These are phyloP conservation scores for Leptomonas pyrrhocoris DNA, from an alignment of 208 protist genomes.

Conservation along the genomic window DNA sequence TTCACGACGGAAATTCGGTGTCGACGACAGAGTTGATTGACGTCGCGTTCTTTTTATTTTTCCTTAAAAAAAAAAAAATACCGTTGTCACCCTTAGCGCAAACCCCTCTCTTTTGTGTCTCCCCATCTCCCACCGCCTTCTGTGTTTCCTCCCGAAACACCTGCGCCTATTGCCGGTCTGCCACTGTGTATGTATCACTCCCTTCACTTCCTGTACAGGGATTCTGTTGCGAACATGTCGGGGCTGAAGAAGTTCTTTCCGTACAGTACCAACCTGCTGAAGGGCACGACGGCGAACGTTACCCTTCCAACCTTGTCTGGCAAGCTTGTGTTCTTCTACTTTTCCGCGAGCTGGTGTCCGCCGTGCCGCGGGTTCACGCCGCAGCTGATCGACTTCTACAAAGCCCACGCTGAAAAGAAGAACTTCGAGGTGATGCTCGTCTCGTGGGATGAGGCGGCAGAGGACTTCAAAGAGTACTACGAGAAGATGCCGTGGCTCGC, in stretches of 20 bases:
- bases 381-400: conserved; percentile 83
- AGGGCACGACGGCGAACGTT: conserved; percentile 44
- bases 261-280: conserved; percentile 47
- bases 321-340: conserved; percentile 89
- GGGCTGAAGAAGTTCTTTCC: conserved; percentile 71
- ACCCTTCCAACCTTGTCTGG: conserved; percentile 38
- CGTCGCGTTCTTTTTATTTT: no score
- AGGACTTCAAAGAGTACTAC: conserved; percentile 80
- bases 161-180: background rate
- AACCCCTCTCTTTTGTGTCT: no score
- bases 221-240: conserved; percentile 52
- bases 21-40: no score
- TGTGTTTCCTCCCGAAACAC: no score
- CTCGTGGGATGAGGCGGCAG: conserved; percentile 79
- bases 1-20: no score
- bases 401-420: conserved; percentile 60
- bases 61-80: no score
- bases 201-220: background rate
- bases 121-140: no score
- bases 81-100: no score
- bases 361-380: conserved; percentile 93
- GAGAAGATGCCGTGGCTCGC: conserved; percentile 85
- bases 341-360: conserved; percentile 94
- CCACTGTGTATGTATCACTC: background rate
- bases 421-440: conserved; percentile 90